Evolutionary conservation across 2,329 filamentous ascomycete species (phyloP), one percentile per base, ranked within the genome.

Genomic region (Epichloe scottii): DNA sequence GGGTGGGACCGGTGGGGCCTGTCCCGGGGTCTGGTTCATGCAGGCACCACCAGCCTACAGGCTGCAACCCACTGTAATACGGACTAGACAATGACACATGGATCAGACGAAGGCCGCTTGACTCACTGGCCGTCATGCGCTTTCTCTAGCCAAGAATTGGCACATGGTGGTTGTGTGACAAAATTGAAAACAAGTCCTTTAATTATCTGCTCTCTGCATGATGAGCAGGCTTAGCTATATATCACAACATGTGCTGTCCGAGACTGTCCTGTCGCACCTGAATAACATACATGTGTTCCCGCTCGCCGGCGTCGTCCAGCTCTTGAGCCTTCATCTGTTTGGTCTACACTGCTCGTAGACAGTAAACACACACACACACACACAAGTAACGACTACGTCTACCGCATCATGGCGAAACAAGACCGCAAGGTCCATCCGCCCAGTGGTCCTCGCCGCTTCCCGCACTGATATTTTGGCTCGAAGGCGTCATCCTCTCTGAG

Each of bases 381-480:
- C 26, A 30, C 26, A 40, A 23, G 35, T 23, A 14, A 10, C 10
- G 33, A 33, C 37, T 19, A 41, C 19, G 14, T 39, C n/a, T 12
- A 19, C n/a, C 8, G 17, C 30, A 46, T 45, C 47, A 46, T 49
- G 38, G 42, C 35, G 26, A 40, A 14, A 14, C 14, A 34, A 12
- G 12, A 12, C 39, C 51, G 37, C 14, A 46, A 17, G 8, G 7
- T 34, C 30, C 33, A 15, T 44, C 50, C 14, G 33, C 30, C 14
- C 34, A 42, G 5, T 44, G 38, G 17, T 53, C 44, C 30, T 50
- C 51, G 44, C 43, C 48, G 33, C 30, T 44, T 53, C 43, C 39
- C 44, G 8, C 39, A 44, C 39, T 47, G 5, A 23, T 30, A 11
- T 35, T 45, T 39, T 37, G 45, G 30, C 40, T 42, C 44, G 21